These are phyloP conservation scores for Aspergillus sp. DNA, from an alignment of 2,329 filamentous ascomycete genomes.

Conservation along the genomic window DNA sequence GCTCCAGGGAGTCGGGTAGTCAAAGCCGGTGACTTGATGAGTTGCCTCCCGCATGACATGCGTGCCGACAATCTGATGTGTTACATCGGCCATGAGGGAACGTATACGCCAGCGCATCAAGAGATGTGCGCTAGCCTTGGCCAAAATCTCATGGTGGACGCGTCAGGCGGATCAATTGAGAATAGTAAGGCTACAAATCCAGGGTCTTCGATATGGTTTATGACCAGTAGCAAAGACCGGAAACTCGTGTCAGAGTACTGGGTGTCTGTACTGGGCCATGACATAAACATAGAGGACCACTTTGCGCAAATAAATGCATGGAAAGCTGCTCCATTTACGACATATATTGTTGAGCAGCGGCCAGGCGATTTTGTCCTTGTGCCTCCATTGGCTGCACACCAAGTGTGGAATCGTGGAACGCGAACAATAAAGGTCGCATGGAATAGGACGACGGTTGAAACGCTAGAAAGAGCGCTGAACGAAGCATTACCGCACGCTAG, in stretches of 20 bases:
- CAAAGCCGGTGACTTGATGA: slow-evolving; percentile 89
- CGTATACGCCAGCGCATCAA: slow-evolving; percentile 89
- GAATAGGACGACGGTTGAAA: slow-evolving; percentile 94
- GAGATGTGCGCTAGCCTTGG: slow-evolving; percentile 97
- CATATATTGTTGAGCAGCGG: slow-evolving; percentile 88
- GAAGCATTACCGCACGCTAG: slow-evolving; percentile 87
- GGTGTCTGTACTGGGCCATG: slow-evolving; percentile 86
- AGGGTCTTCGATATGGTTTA: slow-evolving; percentile 96
- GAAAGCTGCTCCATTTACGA: slow-evolving; percentile 90
- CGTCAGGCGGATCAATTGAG: slow-evolving; percentile 64
- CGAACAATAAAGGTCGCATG: slow-evolving; percentile 96
- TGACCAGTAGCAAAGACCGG: slow-evolving; percentile 94
- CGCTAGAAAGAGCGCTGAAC: slow-evolving; percentile 77
- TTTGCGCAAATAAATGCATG: slow-evolving; percentile 95
- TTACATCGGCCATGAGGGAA: slow-evolving; percentile 96
- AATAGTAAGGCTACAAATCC: slow-evolving; percentile 70
- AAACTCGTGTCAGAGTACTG: slow-evolving; percentile 92
- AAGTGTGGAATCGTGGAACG: slow-evolving; percentile 97
- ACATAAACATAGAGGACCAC: slow-evolving; percentile 95
- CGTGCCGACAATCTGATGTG: slow-evolving; percentile 97
- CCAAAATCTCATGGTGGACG: slow-evolving; percentile 98
- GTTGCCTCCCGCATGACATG: slow-evolving; percentile 81
- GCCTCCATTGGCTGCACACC: slow-evolving; percentile 88
- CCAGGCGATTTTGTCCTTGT: slow-evolving; percentile 91
- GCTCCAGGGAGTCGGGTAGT: slow-evolving; percentile 59